Evolutionary conservation across 2,329 filamentous ascomycete genomes (phyloP).

Genomic region (Cordyceps cateniannulata): DNA sequence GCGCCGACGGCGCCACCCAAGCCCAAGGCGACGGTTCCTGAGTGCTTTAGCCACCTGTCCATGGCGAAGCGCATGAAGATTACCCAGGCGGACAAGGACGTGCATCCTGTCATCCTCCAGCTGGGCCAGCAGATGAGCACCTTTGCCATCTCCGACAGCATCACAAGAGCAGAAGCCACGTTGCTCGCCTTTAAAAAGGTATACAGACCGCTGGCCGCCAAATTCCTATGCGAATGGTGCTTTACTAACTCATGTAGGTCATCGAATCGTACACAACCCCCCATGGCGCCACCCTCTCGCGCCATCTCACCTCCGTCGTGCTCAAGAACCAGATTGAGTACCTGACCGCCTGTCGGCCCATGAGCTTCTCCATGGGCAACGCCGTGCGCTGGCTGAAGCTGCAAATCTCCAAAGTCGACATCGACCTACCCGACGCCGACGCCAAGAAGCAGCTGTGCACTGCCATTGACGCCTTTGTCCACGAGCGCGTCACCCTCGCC

Average conservation of each 20-base stretch:
- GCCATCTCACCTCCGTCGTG: slow-evolving; percentile 85
- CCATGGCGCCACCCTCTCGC: slow-evolving; percentile 72
- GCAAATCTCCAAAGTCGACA: slow-evolving; percentile 83
- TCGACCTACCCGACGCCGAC: slow-evolving; percentile 71
- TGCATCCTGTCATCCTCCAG: slow-evolving; percentile 79
- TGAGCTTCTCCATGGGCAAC: slow-evolving; percentile 96
- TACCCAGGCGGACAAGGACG: slow-evolving; percentile 61
- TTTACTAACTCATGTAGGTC: slow-evolving; percentile 46
- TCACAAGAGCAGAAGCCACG: slow-evolving; percentile 79
- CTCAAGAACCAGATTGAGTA: slow-evolving; percentile 95
- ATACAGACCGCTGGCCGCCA: slow-evolving; percentile 2
- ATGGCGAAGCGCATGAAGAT: slow-evolving; percentile 53
- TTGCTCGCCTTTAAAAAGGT: slow-evolving; percentile 85
- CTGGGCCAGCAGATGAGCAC: slow-evolving; percentile 86
- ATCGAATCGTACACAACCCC: slow-evolving; percentile 92
- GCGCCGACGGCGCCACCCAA: slow-evolving; percentile 36
- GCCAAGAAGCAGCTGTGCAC: slow-evolving; percentile 74
- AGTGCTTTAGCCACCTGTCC: slow-evolving; percentile 76
- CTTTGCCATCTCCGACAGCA: slow-evolving; percentile 85
- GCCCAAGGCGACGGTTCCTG: slow-evolving; percentile 56
- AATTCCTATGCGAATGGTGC: background rate
- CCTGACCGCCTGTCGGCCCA: slow-evolving; percentile 84
- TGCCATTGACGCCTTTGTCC: slow-evolving; percentile 82
- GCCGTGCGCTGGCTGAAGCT: slow-evolving; percentile 93
- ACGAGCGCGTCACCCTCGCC: slow-evolving; percentile 81